Percentiles rank a stretch among this genome's conserved stretches.
These are phyloP conservation scores for Talaromyces sp. DNA, from an alignment of 2,329 filamentous ascomycete genomes.

Conservation along the genomic window DNA sequence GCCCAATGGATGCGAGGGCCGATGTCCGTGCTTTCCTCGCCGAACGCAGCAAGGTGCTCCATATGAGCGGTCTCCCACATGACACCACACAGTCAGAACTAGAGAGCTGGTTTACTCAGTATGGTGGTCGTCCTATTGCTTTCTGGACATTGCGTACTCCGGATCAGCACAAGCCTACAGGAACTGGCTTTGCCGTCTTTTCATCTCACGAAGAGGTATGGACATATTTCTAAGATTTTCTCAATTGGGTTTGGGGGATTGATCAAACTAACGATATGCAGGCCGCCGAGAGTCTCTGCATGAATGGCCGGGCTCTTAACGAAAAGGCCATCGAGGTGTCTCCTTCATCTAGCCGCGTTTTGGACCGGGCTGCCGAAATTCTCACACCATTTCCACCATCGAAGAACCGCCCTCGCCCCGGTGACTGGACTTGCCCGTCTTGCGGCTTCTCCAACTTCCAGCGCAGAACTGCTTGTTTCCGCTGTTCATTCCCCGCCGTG, in stretches of 20 bases:
- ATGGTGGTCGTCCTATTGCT: conserved; percentile 93
- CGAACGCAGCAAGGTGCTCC: conserved; percentile 95
- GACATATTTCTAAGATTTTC: background rate
- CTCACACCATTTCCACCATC: conserved; percentile 96
- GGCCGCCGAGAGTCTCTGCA: conserved; percentile 97
- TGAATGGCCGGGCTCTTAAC: conserved; percentile 97
- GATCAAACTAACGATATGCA: conserved; percentile 42
- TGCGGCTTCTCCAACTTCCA: conserved; percentile 99
- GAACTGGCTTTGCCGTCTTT: conserved; percentile 96
- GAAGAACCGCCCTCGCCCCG: conserved; percentile 95
- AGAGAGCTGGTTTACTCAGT: conserved; percentile 99
- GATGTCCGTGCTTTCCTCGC: conserved; percentile 95
- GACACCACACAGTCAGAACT: conserved; percentile 98
- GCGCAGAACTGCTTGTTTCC: conserved; percentile 95
- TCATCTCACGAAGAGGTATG: conserved; percentile 97
- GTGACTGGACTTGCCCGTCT: conserved; percentile 98
- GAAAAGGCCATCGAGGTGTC: conserved; percentile 99
- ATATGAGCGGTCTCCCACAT: conserved; percentile 95
- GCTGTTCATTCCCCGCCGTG: conserved; percentile 97
- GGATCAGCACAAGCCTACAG: conserved; percentile 99
- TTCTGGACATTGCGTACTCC: conserved; percentile 98
- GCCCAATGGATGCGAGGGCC: conserved; percentile 93
- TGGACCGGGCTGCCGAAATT: conserved; percentile 93
- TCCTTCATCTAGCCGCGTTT: conserved; percentile 91
- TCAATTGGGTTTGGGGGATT: background rate